Percentiles rank a stretch among this genome's conserved stretches.
Conservation (phyloP, 352 stramenopile genomes). For the Poterioochromonas sp. region DNA sequence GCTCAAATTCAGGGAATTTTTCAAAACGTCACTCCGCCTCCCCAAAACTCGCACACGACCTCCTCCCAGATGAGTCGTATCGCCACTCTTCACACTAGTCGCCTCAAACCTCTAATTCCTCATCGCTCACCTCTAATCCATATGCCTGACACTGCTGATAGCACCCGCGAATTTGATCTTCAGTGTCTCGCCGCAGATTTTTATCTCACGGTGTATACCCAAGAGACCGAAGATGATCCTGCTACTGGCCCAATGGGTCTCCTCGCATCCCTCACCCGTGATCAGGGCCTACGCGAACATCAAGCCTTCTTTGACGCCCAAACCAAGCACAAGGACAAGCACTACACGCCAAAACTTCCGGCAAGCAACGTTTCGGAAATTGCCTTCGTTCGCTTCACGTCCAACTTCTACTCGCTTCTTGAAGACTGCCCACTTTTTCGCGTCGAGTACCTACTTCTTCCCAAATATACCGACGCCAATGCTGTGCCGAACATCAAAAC, state of each 20-base stretch:
- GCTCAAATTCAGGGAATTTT: slow-evolving; percentile 20
- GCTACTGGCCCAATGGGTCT: background rate
- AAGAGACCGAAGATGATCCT: slow-evolving; percentile 2
- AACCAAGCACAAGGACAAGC: slow-evolving; percentile 13
- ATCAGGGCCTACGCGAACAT: slow-evolving; percentile 12
- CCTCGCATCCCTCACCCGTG: background rate
- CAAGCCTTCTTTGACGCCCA: slow-evolving; percentile 19
- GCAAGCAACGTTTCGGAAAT: slow-evolving; percentile 12
- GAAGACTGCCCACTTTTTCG: slow-evolving; percentile 20
- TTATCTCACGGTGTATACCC: slow-evolving; percentile 22
- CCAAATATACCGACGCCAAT: slow-evolving; percentile 23
- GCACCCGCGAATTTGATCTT: slow-evolving; percentile 21
- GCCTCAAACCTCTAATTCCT: slow-evolving; percentile 23
- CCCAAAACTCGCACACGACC: slow-evolving; percentile 21
- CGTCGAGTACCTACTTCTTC: slow-evolving; percentile 19
- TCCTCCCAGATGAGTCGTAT: slow-evolving; percentile 2
- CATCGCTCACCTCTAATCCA: slow-evolving; percentile 18
- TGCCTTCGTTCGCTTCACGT: slow-evolving; percentile 14
- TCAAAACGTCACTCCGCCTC: slow-evolving; percentile 19
- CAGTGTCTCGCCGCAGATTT: slow-evolving; percentile 14
- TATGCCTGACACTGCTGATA: slow-evolving; percentile 23
- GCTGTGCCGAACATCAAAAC: slow-evolving; percentile 15
- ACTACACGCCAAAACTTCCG: slow-evolving; percentile 12
- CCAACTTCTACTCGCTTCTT: slow-evolving; percentile 23
- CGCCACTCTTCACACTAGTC: slow-evolving; percentile 23